These are phyloP conservation scores for Clohesyomyces aquaticus DNA, from an alignment of 495 filamentous ascomycete species.

Conservation along the genomic window DNA sequence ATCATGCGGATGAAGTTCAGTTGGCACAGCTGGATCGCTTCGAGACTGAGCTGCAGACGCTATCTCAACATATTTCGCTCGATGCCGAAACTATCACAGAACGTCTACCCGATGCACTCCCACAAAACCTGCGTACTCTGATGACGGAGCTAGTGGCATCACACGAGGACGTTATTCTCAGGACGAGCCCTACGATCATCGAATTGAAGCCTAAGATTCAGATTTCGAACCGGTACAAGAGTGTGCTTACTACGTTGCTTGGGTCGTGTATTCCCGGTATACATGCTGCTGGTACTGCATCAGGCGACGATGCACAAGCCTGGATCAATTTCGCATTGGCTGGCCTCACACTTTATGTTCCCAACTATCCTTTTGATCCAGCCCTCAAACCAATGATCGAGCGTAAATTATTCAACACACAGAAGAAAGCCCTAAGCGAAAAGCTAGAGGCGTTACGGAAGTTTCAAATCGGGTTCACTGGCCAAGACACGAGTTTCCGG, in stretches of 20 bases:
- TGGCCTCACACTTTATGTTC: slow-evolving; percentile 74
- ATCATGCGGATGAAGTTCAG: slow-evolving; percentile 53
- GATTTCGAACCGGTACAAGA: slow-evolving; percentile 8
- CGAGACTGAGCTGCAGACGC: slow-evolving; percentile 64
- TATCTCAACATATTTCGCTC: slow-evolving; percentile 52
- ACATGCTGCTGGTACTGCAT: no score
- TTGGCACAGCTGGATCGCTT: slow-evolving; percentile 66
- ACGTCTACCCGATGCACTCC: slow-evolving; percentile 33
- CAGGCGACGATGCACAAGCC: no score
- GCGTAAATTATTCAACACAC: slow-evolving; percentile 63
- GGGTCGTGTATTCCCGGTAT: background rate
- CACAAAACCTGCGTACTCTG: background rate
- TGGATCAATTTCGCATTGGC: slow-evolving; percentile 52
- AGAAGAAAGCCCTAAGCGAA: slow-evolving; percentile 56
- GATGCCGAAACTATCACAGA: slow-evolving; percentile 40
- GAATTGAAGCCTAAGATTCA: background rate
- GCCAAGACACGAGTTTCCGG: slow-evolving; percentile 65
- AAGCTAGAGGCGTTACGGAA: slow-evolving; percentile 63
- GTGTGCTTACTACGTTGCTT: slow-evolving; percentile 3
- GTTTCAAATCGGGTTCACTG: slow-evolving; percentile 71
- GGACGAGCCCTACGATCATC: background rate
- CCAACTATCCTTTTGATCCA: slow-evolving; percentile 84
- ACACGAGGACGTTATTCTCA: slow-evolving; percentile 12
- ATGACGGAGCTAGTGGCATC: slow-evolving; percentile 17
- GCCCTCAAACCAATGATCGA: slow-evolving; percentile 76